A percentile compares a stretch with the other conserved stretches of the same genome.
Evolutionary conservation across 2,329 filamentous ascomycete genomes (phyloP).

Genomic region (Trichoderma atroviride): DNA sequence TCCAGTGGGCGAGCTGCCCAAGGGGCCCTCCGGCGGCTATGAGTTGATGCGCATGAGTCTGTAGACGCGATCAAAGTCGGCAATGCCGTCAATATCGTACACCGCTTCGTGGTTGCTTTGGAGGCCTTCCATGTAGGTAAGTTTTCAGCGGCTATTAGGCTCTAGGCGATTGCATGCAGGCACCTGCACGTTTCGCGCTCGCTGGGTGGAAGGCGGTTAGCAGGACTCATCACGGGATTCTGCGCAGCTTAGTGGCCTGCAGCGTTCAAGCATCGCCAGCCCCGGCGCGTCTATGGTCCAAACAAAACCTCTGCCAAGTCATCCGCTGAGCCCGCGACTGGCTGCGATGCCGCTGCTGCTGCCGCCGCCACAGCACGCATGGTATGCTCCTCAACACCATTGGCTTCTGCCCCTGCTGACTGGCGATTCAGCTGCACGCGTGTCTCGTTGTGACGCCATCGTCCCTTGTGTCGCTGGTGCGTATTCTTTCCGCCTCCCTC

Average conservation of each 20-base stretch:
- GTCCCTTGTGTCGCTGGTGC: not conserved
- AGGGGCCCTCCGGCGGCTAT: conserved; percentile 1
- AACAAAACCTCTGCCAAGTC: not conserved
- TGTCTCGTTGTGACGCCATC: not conserved
- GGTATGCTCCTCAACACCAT: not conserved
- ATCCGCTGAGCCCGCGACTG: too few species aligned
- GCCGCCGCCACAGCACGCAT: too few species aligned
- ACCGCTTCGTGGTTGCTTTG: not conserved
- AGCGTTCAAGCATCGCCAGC: conserved; percentile 5
- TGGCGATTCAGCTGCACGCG: not conserved
- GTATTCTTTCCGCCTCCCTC: not conserved
- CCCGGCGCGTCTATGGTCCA: conserved; percentile 10
- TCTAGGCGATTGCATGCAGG: not conserved
- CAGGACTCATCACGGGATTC: not conserved
- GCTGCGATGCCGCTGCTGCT: too few species aligned
- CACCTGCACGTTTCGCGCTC: not conserved
- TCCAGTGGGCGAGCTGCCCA: not conserved
- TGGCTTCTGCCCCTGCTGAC: conserved; percentile 4
- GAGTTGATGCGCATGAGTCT: not conserved
- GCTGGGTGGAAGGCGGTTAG: not conserved
- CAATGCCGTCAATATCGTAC: not conserved
- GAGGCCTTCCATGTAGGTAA: not conserved
- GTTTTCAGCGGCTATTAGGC: not conserved
- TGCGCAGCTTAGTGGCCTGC: conserved; percentile 5
- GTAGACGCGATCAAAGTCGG: not conserved